Conservation (phyloP, 208 protist species). For the Leishmania martiniquensis region DNA sequence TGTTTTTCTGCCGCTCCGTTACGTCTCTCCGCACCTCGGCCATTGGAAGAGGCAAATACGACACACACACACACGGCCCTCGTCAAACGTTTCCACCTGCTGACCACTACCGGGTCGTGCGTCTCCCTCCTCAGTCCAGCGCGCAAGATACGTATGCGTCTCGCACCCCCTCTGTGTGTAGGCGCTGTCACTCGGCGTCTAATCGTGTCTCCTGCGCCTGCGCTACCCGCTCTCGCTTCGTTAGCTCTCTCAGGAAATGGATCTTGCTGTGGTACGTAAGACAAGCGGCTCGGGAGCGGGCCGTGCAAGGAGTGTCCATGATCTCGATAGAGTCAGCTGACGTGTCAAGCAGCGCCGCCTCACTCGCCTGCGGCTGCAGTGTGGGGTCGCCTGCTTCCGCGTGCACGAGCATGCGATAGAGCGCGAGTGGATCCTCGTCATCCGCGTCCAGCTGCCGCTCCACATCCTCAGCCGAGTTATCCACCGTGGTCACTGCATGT, state of each 20-base stretch:
- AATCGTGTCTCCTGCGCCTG: not conserved
- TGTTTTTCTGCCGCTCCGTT: too few relatives aligned
- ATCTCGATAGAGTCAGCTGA: slow-evolving; percentile 9
- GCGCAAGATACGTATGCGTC: too few relatives aligned
- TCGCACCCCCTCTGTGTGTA: not conserved
- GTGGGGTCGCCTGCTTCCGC: slow-evolving; percentile 25
- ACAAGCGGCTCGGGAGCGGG: not conserved
- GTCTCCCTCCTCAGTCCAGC: too few relatives aligned
- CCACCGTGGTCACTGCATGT: slow-evolving; percentile 21
- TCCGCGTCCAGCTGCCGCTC: slow-evolving; percentile 27
- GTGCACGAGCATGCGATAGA: slow-evolving; percentile 56
- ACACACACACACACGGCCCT: too few relatives aligned
- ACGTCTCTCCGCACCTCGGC: too few relatives aligned
- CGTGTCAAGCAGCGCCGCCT: not conserved
- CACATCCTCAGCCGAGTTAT: slow-evolving; percentile 28
- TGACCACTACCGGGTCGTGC: too few relatives aligned
- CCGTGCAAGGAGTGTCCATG: not conserved
- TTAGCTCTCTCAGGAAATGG: slow-evolving; percentile 12
- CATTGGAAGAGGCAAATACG: too few relatives aligned
- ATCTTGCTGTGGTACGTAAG: slow-evolving; percentile 1
- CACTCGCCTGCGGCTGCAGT: not conserved
- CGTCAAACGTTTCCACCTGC: too few relatives aligned
- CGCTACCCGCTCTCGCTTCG: not conserved
- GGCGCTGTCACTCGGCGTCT: not conserved
- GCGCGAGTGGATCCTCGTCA: slow-evolving; percentile 65